These are phyloP conservation scores for Leishmania tropica DNA, from an alignment of 208 protist genomes.

Conservation along the genomic window DNA sequence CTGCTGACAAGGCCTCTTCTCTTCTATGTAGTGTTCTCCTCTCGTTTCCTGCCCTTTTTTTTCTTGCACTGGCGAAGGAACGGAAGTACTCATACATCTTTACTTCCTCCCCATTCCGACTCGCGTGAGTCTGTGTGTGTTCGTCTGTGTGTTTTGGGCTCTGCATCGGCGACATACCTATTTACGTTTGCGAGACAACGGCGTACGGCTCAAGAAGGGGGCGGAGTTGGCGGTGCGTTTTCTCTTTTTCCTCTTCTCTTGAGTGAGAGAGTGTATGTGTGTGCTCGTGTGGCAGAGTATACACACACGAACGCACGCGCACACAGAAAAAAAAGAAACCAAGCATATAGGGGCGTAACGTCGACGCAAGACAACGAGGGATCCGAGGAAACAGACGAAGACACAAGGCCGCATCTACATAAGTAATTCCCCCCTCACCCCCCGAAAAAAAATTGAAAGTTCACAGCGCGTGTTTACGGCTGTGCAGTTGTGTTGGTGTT, in stretches of 20 bases:
- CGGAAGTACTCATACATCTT: slow-evolving; percentile 2
- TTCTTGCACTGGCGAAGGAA: background rate
- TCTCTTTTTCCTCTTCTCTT: background rate
- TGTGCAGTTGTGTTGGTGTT: background rate
- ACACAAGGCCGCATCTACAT: background rate
- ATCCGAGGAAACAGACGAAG: background rate
- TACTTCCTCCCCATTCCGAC: background rate
- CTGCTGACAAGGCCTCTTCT: background rate
- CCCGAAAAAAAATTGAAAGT: background rate
- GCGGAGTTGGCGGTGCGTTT: background rate
- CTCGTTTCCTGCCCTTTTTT: background rate
- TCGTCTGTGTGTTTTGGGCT: background rate
- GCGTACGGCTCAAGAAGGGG: slow-evolving; percentile 1
- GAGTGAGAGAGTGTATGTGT: background rate
- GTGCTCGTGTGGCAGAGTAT: background rate
- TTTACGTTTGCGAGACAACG: background rate
- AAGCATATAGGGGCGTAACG: background rate
- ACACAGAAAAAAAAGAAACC: background rate
- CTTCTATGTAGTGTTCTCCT: background rate
- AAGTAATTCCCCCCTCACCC: too few relatives aligned
- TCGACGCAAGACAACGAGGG: background rate
- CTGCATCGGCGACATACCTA: background rate
- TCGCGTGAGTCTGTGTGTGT: slow-evolving; percentile 1
- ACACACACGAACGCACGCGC: background rate
- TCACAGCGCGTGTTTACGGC: background rate